Evolutionary conservation across 495 filamentous ascomycete species (phyloP), one percentile per base, ranked within the genome.

Genomic region (Penicillium roqueforti): DNA sequence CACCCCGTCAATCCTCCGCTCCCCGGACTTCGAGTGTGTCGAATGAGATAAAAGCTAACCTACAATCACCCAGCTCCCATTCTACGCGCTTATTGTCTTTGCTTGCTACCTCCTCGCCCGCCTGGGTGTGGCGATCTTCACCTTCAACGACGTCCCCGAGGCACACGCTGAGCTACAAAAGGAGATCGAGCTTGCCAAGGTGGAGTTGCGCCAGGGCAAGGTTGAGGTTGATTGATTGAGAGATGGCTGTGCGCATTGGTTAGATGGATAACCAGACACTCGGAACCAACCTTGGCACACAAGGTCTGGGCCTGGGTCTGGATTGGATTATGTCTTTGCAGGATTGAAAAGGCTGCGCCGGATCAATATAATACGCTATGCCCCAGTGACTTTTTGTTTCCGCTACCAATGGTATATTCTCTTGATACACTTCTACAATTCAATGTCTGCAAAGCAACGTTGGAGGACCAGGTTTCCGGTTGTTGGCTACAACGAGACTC

Each of bases 101-200:
- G 93, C 91, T 72, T 87, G 92, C 40, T 97, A 91, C 75, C 84
- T 98, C 6, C 85, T 97, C 47, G 89, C 87, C 77, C 90, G 89
- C 57, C 82, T 98, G 25, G 93, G 93, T 47, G 83, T 84, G 76
- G 92, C 92, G 36, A 88, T 98, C 58, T 77, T 95, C 61, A 96
- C 91, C 34, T 98, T 98, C 80, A 91, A 95, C 74, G 90, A 97
- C 74, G 91, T 93, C 11, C 92, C 95, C 47, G 83, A 88, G 57
- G 93, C 93, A 53, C 87, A 97, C 70, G 80, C 84, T 60, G 92
- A 96, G 73, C 74, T 98, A 58, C 88, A 96, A 78, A 83, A 78
- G 67, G 74, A 81, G 60, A 79, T 81, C 42, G 73, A 75, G 47
- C 72, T 70, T 56, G 77, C 77, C 53, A 78, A 73, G 66, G 61